Evolutionary conservation across 202 grass and related monocot species (phyloP), one percentile per base, ranked within the genome.

Genomic region (Musa balbisiana): DNA sequence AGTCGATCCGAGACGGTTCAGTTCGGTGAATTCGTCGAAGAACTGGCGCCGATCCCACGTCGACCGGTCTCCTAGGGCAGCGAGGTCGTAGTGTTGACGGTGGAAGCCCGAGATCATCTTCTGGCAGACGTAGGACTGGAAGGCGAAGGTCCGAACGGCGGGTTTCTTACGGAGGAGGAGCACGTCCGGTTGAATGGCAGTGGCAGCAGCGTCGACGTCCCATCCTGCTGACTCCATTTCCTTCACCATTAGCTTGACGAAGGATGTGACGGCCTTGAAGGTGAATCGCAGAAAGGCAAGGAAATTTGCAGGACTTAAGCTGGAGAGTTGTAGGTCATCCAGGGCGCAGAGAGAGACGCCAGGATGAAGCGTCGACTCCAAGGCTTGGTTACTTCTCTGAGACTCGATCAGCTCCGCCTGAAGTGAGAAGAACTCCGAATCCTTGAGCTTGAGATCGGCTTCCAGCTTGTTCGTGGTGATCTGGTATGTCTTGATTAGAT

Each of bases 401-500:
- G 83, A 74, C 2, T 77, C 83, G 24, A 83, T 70, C 14, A 98
- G 87, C 49, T 52, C 79, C 11, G 33, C 26, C 4, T 78, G 68
- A 3, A 79, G 79, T 11, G 74, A 78, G 19, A 74, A 51, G 33
- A 78, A 74, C 27, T 83, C 81, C 54, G 82, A 83, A 78, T 92
- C 87, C 25, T 86, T 86, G 55, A 56, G 64, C 10, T 85, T 78
- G 52, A 94, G 85, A 73, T 95, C 95, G 9, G 69, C 43, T 52
- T 90, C 83, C 51, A 94, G 85, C 65, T 94, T 92, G 1, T 83
- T 79, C 43, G 67, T 71, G 58, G 89, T 99, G 72, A 99, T 82
- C 82, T 92, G 79, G 64, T 94, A 99, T 11, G 89, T 99, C 17
- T 87, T 84, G 43, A 94, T 50, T 12, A 94, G 87, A 76, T 86